A percentile compares a stretch with the other conserved stretches of the same genome.
Conservation (phyloP, 2,329 filamentous ascomycete genomes). For the Cercospora canescens region DNA sequence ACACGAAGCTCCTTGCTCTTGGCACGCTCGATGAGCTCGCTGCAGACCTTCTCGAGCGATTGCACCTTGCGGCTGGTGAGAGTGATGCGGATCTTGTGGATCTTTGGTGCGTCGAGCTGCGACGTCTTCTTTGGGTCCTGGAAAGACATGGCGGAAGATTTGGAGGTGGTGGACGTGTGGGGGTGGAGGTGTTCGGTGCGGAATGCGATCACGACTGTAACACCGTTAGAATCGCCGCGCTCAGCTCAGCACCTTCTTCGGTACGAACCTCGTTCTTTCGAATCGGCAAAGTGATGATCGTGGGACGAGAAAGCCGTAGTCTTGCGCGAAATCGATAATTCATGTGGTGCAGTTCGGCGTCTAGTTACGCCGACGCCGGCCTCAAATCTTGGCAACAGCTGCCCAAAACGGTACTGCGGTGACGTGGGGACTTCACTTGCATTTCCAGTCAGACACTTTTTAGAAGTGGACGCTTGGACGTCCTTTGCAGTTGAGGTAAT, state of each 20-base stretch:
- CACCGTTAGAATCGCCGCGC: constrained; percentile 21
- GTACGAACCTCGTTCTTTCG: constrained; percentile 34
- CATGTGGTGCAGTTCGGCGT: not conserved
- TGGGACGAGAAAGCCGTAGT: constrained; percentile 27
- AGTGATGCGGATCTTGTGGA: constrained; percentile 98
- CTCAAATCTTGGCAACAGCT: not conserved
- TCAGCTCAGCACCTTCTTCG: not conserved
- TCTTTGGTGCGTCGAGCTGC: constrained; percentile 87
- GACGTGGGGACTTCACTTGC: not conserved
- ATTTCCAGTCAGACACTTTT: not conserved
- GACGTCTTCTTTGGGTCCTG: constrained; percentile 89
- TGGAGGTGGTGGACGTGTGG: constrained; percentile 26
- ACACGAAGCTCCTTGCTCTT: constrained; percentile 98
- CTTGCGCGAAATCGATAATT: constrained; percentile 12
- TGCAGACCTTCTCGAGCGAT: constrained; percentile 96
- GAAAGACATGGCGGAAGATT: constrained; percentile 71
- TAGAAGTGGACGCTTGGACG: not conserved
- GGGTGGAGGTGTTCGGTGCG: constrained; percentile 35
- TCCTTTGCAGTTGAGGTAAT: not conserved
- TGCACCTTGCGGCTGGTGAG: constrained; percentile 92
- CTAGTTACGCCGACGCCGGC: not conserved
- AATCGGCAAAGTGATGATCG: constrained; percentile 58
- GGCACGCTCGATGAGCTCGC: constrained; percentile 96
- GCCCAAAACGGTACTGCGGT: constrained; percentile 9
- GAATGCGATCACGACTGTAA: constrained; percentile 50